A percentile compares a stretch with the other conserved stretches of the same genome.
phyloP scores from a whole-genome alignment of 768 basidiomycete species.

The Leucosporidium yakuticum region DNA sequence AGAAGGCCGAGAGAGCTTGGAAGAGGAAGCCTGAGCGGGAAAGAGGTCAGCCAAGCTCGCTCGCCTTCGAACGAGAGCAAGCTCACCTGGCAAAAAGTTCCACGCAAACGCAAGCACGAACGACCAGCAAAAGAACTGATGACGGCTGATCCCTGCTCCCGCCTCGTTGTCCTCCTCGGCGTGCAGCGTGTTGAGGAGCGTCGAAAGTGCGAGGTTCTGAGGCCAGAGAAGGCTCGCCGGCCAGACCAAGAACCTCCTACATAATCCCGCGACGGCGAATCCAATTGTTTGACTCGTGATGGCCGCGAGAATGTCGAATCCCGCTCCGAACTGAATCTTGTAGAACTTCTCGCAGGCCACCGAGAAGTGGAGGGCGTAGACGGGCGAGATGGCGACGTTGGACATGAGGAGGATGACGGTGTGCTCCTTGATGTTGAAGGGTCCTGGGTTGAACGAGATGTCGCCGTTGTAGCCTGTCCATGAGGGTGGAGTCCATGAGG shows the following conservation, averaged over 20 bases:
- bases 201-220: constrained; percentile 84
- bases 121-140: constrained; percentile 71
- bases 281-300: constrained; percentile 88
- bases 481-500: constrained; percentile 53
- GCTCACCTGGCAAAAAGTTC: constrained; percentile 80
- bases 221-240: constrained; percentile 99
- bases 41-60: constrained; percentile 31
- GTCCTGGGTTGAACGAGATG: constrained; percentile 83
- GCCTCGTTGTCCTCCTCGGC: constrained; percentile 88
- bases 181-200: constrained; percentile 91
- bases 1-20: constrained; percentile 76
- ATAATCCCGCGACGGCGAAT: constrained; percentile 84
- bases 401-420: constrained; percentile 88
- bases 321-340: constrained; percentile 58
- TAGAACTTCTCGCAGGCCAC: constrained; percentile 74
- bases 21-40: constrained; percentile 91
- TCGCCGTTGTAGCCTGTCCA: constrained; percentile 46
- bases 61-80: not conserved
- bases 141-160: constrained; percentile 66
- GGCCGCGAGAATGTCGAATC: constrained; percentile 73
- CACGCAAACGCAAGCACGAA: constrained; percentile 66
- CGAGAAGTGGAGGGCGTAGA: constrained; percentile 75
- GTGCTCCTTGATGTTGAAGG: constrained; percentile 98
- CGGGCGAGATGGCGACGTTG: constrained; percentile 50
- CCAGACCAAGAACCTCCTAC: constrained; percentile 86